These are phyloP conservation scores for Suhomyces sp. DNA, from an alignment of 805 yeast genomes.

Conservation along the genomic window DNA sequence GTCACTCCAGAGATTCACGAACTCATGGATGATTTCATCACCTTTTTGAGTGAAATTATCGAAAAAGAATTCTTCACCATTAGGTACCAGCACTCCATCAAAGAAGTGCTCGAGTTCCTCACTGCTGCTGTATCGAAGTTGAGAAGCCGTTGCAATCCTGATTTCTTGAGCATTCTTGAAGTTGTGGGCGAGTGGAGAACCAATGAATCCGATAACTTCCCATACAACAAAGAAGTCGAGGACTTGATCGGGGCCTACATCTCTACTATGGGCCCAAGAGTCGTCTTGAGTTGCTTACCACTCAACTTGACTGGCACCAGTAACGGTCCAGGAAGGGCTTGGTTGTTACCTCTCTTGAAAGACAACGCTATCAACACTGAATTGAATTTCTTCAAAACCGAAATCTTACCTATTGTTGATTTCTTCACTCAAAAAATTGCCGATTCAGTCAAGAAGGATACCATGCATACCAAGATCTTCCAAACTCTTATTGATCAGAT, in stretches of 20 bases:
- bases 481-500: constrained; percentile 86
- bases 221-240: constrained; percentile 73
- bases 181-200: constrained; percentile 86
- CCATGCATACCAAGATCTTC: constrained; percentile 73
- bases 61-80: constrained; percentile 64
- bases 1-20: constrained; percentile 52
- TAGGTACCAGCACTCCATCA: constrained; percentile 72
- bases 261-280: constrained; percentile 81
- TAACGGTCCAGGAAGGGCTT: constrained; percentile 80
- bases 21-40: constrained; percentile 51
- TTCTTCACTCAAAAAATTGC: constrained; percentile 51
- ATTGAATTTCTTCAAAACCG: constrained; percentile 57
- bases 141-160: constrained; percentile 66
- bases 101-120: constrained; percentile 67
- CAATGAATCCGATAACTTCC: constrained; percentile 65
- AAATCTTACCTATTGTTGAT: constrained; percentile 64
- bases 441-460: constrained; percentile 45
- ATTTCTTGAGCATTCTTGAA: constrained; percentile 61
- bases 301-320: constrained; percentile 62
- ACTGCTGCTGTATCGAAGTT: constrained; percentile 61
- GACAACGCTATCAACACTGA: constrained; percentile 76
- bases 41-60: constrained; percentile 49
- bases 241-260: constrained; percentile 76
- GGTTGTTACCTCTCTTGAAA: constrained; percentile 88
- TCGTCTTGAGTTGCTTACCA: constrained; percentile 71